These are phyloP conservation scores for Lasiosphaeria hispida DNA, from an alignment of 495 filamentous ascomycete species.

Conservation along the genomic window DNA sequence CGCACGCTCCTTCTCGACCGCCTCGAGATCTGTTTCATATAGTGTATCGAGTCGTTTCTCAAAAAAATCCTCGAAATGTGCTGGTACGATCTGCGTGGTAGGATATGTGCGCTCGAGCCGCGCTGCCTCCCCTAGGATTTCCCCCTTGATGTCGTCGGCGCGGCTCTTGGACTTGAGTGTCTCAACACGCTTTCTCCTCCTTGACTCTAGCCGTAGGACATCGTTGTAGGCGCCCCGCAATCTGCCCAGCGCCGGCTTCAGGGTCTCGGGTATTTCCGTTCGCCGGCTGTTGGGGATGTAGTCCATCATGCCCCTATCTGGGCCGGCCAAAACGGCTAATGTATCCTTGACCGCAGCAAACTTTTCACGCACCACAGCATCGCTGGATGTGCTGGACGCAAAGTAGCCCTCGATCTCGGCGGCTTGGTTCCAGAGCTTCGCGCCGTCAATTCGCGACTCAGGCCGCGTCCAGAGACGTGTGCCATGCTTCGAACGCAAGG, in stretches of 20 bases:
- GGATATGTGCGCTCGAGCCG: slow-evolving; percentile 82
- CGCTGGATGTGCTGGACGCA: slow-evolving; percentile 76
- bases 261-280: slow-evolving; percentile 69
- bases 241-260: slow-evolving; percentile 74
- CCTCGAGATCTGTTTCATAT: slow-evolving; percentile 75
- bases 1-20: slow-evolving; percentile 64
- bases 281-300: slow-evolving; percentile 84
- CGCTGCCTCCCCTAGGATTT: slow-evolving; percentile 76
- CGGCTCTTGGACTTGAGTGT: slow-evolving; percentile 71
- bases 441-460: slow-evolving; percentile 58
- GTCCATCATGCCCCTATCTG: slow-evolving; percentile 75
- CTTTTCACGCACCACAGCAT: slow-evolving; percentile 76
- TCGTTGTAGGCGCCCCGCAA: slow-evolving; percentile 79
- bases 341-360: slow-evolving; percentile 70
- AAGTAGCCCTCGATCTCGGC: slow-evolving; percentile 85
- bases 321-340: slow-evolving; percentile 70
- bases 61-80: slow-evolving; percentile 87
- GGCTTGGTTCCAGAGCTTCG: slow-evolving; percentile 72
- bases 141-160: slow-evolving; percentile 83
- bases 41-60: slow-evolving; percentile 67
- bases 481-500: slow-evolving; percentile 73
- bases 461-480: slow-evolving; percentile 81
- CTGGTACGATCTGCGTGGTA: slow-evolving; percentile 76
- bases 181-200: slow-evolving; percentile 73
- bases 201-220: slow-evolving; percentile 72